Base-by-base conservation (phyloP, 352 stramenopile species). In the Globisporangium paddicum region DNA sequence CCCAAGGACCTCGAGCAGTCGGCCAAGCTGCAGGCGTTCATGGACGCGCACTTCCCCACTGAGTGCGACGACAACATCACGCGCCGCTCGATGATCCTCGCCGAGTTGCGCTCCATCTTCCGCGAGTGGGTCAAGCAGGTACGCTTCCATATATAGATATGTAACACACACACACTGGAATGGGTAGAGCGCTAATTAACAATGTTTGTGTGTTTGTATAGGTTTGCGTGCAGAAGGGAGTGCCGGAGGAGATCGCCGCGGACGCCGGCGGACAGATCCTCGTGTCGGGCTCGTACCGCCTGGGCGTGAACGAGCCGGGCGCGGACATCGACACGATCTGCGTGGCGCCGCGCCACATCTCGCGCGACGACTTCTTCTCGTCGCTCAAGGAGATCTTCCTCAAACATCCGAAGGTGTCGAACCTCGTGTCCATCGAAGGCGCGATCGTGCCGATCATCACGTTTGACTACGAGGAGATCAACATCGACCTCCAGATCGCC, bases 391-490 rank as follows among this genome's bases (percentile, higher is more conserved):
- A 97, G 50, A 91, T 96, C 54, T 96, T 99, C 48, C 66, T 95
- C 30, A 74, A 82, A 45, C 80, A 99, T 77, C 87, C 93, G 1
- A 97, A 98, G 58, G 96, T 99, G 14, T 94, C 72, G 34, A 84
- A 87, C 58, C 66, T 96, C 19, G 82, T 95, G 46, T 61, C 86
- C 5, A 96, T 96, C 54, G 86, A 96, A 65, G 84, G 85, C 47
- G 95, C 96, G 1, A 86, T 97, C 18, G 96, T 99, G 55, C 97
- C 97, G 2, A 98, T 99, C 66, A 85, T 99, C 47, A 99, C 96
- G 16, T 99, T 99, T 67, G 96, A 99, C 78, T 98, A 98, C 66
- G 93, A 99, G 65, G 96, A 97, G 53, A 97, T 99, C 66, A 98
- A 99, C 66, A 99, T 99, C 63, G 97, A 99, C 84, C 73, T 99